Evolutionary conservation across 1,284 basidiomycete genomes (phyloP).

Genomic region (Melanopsichium pennsylvanicum): DNA sequence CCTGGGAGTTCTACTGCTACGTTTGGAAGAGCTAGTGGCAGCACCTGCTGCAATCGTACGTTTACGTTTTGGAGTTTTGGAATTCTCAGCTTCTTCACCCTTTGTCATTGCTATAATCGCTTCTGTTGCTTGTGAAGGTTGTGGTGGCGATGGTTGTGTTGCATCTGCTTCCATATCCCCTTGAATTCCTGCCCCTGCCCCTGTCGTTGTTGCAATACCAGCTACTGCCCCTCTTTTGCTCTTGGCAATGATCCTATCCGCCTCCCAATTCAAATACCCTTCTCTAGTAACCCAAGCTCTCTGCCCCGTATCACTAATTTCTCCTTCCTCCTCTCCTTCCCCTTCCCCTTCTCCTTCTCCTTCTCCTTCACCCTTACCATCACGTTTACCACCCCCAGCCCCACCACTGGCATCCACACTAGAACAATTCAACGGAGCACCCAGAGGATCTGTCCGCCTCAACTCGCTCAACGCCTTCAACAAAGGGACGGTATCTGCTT

Average conservation of each 20-base stretch:
- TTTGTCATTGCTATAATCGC: too few species aligned
- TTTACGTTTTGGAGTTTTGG: slow-evolving; percentile 39
- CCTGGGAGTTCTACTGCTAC: too few species aligned
- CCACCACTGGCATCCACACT: too few species aligned
- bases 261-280: slow-evolving; percentile 59
- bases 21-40: slow-evolving; percentile 27
- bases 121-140: too few species aligned
- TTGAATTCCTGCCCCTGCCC: background rate
- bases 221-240: slow-evolving; percentile 14
- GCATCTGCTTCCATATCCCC: slow-evolving; percentile 5
- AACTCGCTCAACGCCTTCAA: slow-evolving; percentile 44
- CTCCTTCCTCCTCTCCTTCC: slow-evolving; percentile 46
- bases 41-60: background rate
- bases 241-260: slow-evolving; percentile 52
- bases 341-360: slow-evolving; percentile 12
- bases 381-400: background rate
- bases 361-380: slow-evolving; percentile 1
- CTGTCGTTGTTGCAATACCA: background rate
- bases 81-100: slow-evolving; percentile 6
- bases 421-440: slow-evolving; percentile 38
- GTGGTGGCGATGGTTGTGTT: background rate
- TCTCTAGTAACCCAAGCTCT: too few species aligned
- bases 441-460: slow-evolving; percentile 46
- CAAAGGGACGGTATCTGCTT: slow-evolving; percentile 36
- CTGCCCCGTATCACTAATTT: too few species aligned